Conservation (phyloP, 495 filamentous ascomycete genomes). For the Tuber microsphaerosporum region DNA sequence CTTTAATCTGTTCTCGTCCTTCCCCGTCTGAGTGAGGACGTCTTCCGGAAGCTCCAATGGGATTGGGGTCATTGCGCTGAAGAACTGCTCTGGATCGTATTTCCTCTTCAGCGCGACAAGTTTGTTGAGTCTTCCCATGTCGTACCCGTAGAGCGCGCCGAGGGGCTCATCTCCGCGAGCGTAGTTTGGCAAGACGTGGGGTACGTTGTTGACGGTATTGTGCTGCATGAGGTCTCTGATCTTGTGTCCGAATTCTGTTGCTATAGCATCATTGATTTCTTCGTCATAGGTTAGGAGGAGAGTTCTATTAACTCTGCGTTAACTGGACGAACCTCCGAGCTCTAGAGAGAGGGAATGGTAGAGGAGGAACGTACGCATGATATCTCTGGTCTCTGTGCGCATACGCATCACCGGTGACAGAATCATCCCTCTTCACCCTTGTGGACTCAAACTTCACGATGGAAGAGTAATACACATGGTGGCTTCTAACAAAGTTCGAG, state of each 20-base stretch:
- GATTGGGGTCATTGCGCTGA: conserved; percentile 45
- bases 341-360: not conserved
- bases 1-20: not conserved
- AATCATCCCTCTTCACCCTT: not conserved
- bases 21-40: not conserved
- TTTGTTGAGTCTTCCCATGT: conserved; percentile 45
- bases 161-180: conserved; percentile 45
- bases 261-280: conserved; percentile 1
- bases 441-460: conserved; percentile 10
- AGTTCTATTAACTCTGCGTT: not conserved
- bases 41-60: conserved; percentile 3
- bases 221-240: conserved; percentile 5
- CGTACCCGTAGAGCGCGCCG: conserved; percentile 48
- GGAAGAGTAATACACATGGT: not conserved
- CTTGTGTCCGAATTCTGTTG: conserved; percentile 4
- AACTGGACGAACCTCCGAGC: not conserved
- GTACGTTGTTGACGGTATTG: conserved; percentile 4
- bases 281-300: conserved; percentile 12
- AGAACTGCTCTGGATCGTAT: conserved; percentile 46
- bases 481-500: not conserved
- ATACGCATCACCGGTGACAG: conserved; percentile 9
- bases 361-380: not conserved
- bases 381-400: conserved; percentile 5
- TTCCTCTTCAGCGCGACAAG: conserved; percentile 44
- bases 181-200: conserved; percentile 44